These are phyloP conservation scores for Candida boidinii DNA, from an alignment of 805 yeast genomes.

Conservation along the genomic window DNA sequence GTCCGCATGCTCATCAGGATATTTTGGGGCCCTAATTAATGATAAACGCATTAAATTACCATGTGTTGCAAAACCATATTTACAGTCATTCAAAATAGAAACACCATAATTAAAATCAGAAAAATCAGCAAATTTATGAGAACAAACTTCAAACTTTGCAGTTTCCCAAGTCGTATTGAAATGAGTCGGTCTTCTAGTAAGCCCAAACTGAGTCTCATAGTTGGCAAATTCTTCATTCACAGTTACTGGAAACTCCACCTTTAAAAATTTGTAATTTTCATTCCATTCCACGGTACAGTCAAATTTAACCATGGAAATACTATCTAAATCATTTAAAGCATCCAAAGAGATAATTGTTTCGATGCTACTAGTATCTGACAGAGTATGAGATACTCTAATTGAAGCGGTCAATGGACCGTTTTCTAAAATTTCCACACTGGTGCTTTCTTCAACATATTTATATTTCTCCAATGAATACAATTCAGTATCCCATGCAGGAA, in stretches of 20 bases:
- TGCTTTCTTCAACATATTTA: slow-evolving; percentile 35
- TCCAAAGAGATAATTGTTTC: slow-evolving; percentile 63
- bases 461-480: slow-evolving; percentile 73
- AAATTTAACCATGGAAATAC: slow-evolving; percentile 37
- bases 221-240: slow-evolving; percentile 68
- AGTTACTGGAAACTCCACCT: slow-evolving; percentile 91
- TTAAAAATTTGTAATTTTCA: slow-evolving; percentile 78
- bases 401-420: slow-evolving; percentile 55
- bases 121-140: slow-evolving; percentile 88
- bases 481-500: slow-evolving; percentile 98
- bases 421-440: slow-evolving; percentile 31
- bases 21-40: slow-evolving; percentile 81
- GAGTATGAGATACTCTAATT: slow-evolving; percentile 50
- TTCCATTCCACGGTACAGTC: slow-evolving; percentile 73
- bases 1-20: slow-evolving; percentile 92
- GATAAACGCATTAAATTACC: slow-evolving; percentile 90
- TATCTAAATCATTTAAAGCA: slow-evolving; percentile 34
- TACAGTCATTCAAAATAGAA: slow-evolving; percentile 70
- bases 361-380: slow-evolving; percentile 50
- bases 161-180: slow-evolving; percentile 94
- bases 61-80: slow-evolving; percentile 88
- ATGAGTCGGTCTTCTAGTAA: slow-evolving; percentile 88
- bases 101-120: slow-evolving; percentile 87
- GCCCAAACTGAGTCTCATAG: slow-evolving; percentile 92
- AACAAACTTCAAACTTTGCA: slow-evolving; percentile 93